A percentile compares a stretch with the other conserved stretches of the same genome.
Evolutionary conservation across 2,329 filamentous ascomycete genomes (phyloP).

Genomic region (Alternaria hordeiaustralica): DNA sequence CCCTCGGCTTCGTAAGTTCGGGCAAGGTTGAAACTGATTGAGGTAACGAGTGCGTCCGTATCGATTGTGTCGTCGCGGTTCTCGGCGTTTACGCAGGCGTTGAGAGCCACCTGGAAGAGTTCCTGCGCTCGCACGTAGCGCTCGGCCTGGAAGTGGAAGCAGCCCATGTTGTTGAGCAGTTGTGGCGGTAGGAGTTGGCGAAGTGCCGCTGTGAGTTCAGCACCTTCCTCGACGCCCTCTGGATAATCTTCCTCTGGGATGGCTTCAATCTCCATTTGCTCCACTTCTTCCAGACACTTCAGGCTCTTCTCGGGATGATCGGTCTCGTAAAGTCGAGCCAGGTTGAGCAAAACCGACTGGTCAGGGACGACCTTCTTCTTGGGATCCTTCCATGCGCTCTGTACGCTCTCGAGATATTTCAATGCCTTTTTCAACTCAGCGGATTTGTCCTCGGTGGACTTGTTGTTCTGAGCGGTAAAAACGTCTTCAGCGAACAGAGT

Average conservation of each 20-base stretch:
- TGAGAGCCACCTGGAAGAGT: conserved; percentile 89
- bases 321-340: conserved; percentile 87
- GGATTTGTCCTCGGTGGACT: conserved; percentile 84
- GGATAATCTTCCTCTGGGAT: conserved; percentile 75
- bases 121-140: conserved; percentile 81
- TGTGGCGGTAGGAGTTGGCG: conserved; percentile 85
- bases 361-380: conserved; percentile 85
- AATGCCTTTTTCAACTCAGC: conserved; percentile 87
- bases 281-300: conserved; percentile 89
- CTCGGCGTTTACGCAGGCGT: conserved; percentile 81
- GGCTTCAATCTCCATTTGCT: conserved; percentile 84
- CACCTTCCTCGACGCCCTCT: conserved; percentile 53
- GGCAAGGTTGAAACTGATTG: conserved; percentile 95
- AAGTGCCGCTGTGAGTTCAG: conserved; percentile 65
- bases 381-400: conserved; percentile 88
- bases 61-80: conserved; percentile 79
- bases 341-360: conserved; percentile 85
- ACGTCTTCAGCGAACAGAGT: conserved; percentile 95
- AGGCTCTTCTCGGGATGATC: conserved; percentile 89
- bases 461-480: conserved; percentile 75
- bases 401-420: conserved; percentile 80
- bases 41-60: conserved; percentile 89
- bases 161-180: conserved; percentile 95
- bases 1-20: conserved; percentile 89
- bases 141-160: conserved; percentile 89